These are phyloP conservation scores for Eutrema salsugineum DNA, from an alignment of 441 rosid species.

Conservation along the genomic window DNA sequence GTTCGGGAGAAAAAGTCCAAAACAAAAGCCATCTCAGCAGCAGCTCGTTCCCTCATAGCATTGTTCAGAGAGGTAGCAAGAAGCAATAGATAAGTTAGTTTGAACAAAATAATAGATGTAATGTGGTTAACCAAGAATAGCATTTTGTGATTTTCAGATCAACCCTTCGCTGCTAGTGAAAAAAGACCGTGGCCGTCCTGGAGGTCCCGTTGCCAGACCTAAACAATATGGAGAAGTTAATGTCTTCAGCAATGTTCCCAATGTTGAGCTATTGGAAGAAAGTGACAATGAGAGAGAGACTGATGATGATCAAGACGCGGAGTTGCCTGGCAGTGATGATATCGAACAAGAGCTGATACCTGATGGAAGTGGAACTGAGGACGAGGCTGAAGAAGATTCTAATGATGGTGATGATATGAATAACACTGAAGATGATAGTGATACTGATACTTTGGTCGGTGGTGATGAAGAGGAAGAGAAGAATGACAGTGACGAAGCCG, in stretches of 20 bases:
- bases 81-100: background rate
- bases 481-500: conserved; percentile 33
- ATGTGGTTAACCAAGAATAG: conserved; percentile 1
- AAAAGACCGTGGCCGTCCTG: conserved; percentile 93
- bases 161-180: conserved; percentile 87
- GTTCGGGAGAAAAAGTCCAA: conserved; percentile 62
- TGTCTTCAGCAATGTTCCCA: conserved; percentile 65
- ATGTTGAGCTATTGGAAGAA: conserved; percentile 61
- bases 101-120: background rate
- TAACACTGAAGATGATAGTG: conserved; percentile 36
- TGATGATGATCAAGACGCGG: conserved; percentile 41
- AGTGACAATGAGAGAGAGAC: conserved; percentile 35
- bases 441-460: conserved; percentile 15
- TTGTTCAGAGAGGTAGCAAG: conserved; percentile 86
- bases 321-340: conserved; percentile 32
- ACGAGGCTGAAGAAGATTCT: conserved; percentile 31
- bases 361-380: conserved; percentile 34
- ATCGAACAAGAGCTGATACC: conserved; percentile 18
- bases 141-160: conserved; percentile 44
- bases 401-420: conserved; percentile 18
- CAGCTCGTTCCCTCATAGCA: conserved; percentile 77
- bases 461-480: conserved; percentile 35
- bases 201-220: conserved; percentile 69
- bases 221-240: conserved; percentile 77
- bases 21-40: conserved; percentile 84